phyloP scores from a whole-genome alignment of 2,329 filamentous ascomycete genomes.

The Phyllosticta citribraziliensis region DNA sequence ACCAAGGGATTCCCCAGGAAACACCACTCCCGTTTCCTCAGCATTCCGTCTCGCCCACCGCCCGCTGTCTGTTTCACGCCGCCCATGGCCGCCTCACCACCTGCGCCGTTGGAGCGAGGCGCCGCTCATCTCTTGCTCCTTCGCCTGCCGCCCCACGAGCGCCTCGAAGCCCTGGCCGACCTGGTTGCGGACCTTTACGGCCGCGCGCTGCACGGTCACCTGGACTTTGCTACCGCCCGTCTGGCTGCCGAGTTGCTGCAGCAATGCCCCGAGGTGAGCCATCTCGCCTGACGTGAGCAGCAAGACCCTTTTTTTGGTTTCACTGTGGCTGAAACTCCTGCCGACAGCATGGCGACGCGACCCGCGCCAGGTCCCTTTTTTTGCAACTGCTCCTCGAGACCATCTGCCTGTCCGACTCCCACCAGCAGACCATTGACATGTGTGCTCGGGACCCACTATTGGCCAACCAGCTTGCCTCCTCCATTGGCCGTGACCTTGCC shows the following conservation, averaged over 20 bases:
- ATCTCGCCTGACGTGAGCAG: slow-evolving; percentile 4
- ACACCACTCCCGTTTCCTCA: neutral
- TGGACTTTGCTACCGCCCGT: slow-evolving; percentile 1
- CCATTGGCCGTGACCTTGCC: neutral
- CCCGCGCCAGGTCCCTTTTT: neutral
- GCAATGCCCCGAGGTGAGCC: slow-evolving; percentile 11
- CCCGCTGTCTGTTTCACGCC: neutral
- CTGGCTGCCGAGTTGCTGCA: slow-evolving; percentile 9
- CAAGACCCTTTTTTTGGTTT: neutral
- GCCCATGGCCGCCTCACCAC: neutral
- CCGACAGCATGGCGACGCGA: slow-evolving; percentile 6
- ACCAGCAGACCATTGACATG: neutral
- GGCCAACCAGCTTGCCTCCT: slow-evolving; percentile 8
- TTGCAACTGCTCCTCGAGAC: neutral
- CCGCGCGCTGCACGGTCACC: neutral
- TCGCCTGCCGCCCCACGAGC: slow-evolving; percentile 6
- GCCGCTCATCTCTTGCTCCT: slow-evolving; percentile 10
- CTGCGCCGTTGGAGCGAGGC: neutral
- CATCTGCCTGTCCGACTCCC: neutral
- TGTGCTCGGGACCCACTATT: neutral
- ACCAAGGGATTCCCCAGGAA: neutral
- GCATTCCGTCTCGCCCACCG: neutral
- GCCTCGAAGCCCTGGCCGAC: slow-evolving; percentile 1
- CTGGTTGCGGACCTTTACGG: slow-evolving; percentile 2
- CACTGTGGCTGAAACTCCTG: slow-evolving; percentile 6